Evolutionary conservation across 208 protist genomes (phyloP).

Genomic region (Wallacemonas sp.): DNA sequence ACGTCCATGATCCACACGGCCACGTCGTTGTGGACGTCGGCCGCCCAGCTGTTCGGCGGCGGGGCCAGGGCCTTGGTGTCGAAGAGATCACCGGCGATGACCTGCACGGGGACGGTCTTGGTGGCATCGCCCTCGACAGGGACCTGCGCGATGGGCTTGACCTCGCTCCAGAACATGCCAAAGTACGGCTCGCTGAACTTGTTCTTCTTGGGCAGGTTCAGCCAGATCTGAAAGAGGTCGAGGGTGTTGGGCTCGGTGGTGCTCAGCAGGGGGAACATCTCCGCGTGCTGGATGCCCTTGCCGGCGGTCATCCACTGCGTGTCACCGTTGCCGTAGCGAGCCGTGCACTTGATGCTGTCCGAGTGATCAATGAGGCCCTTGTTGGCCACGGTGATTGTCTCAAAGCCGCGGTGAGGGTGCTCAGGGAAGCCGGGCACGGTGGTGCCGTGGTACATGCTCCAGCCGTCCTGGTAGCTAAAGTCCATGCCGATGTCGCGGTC

Average conservation of each 20-base stretch:
- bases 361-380: slow-evolving; percentile 81
- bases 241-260: slow-evolving; percentile 36
- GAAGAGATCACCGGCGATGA: slow-evolving; percentile 31
- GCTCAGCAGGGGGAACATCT: slow-evolving; percentile 65
- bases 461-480: slow-evolving; percentile 66
- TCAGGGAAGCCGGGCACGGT: slow-evolving; percentile 76
- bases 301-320: slow-evolving; percentile 95
- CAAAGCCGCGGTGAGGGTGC: slow-evolving; percentile 90
- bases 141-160: slow-evolving; percentile 35
- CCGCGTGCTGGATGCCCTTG: slow-evolving; percentile 84
- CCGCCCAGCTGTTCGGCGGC: slow-evolving; percentile 66
- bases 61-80: slow-evolving; percentile 52
- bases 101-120: slow-evolving; percentile 20
- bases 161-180: slow-evolving; percentile 58
- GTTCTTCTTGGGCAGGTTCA: slow-evolving; percentile 80
- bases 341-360: slow-evolving; percentile 73
- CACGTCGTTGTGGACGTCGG: slow-evolving; percentile 34
- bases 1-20: slow-evolving; percentile 51
- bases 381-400: slow-evolving; percentile 86
- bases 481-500: slow-evolving; percentile 54
- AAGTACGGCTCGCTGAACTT: slow-evolving; percentile 84
- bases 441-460: slow-evolving; percentile 70
- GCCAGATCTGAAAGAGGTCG: slow-evolving; percentile 85
- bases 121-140: slow-evolving; percentile 5
- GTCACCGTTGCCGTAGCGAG: slow-evolving; percentile 66